Evolutionary conservation across 306 rosid species (phyloP).

Genomic region (Crataegus laevigata): DNA sequence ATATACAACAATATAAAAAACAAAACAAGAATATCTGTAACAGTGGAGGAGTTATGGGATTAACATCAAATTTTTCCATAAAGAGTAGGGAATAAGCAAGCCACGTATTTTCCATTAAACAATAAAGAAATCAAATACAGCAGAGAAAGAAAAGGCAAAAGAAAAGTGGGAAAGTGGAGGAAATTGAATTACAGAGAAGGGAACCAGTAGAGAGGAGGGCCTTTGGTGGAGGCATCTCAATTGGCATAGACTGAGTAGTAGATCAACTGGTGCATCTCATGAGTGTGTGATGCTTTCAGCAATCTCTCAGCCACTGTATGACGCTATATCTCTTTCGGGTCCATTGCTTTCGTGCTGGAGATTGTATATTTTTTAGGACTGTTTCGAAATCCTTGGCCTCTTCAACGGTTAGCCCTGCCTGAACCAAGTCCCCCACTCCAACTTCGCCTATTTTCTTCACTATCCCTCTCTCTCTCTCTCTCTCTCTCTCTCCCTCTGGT

Average conservation of each 20-base stretch:
- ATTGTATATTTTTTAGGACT: slow-evolving; percentile 19
- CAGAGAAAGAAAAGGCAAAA: not conserved
- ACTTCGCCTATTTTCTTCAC: slow-evolving; percentile 36
- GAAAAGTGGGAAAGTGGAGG: not conserved
- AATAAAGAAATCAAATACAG: too few relatives aligned
- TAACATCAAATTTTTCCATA: not conserved
- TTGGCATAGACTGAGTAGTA: slow-evolving; percentile 45
- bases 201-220: slow-evolving; percentile 69
- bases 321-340: slow-evolving; percentile 46
- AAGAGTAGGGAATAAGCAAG: not conserved
- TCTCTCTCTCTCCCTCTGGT: not conserved
- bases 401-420: slow-evolving; percentile 34
- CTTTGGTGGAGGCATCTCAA: slow-evolving; percentile 26
- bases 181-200: slow-evolving; percentile 52
- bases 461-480: slow-evolving; percentile 12
- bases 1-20: not conserved
- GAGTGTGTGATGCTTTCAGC: slow-evolving; percentile 60
- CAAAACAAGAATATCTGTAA: not conserved
- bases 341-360: slow-evolving; percentile 9
- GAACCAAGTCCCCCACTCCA: slow-evolving; percentile 37
- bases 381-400: slow-evolving; percentile 40
- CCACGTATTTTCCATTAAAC: not conserved
- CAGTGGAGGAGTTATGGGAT: not conserved
- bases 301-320: slow-evolving; percentile 42
- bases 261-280: slow-evolving; percentile 48